Evolutionary conservation across 352 stramenopile genomes (phyloP).

Genomic region (Phytophthora melonis): DNA sequence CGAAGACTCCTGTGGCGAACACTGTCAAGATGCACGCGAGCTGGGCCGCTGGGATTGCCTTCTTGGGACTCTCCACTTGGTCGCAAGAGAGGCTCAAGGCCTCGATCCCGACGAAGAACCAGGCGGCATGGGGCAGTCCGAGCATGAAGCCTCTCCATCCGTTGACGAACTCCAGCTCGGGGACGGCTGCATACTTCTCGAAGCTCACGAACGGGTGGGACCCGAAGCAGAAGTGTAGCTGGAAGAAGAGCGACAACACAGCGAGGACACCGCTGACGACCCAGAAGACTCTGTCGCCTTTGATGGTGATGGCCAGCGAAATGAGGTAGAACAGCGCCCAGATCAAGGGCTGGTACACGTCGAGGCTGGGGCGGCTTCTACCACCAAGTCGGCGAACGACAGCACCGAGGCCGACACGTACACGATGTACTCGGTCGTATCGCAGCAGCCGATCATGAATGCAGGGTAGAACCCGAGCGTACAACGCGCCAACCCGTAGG

Average conservation of each 20-base stretch:
- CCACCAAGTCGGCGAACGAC: slow-evolving; percentile 38
- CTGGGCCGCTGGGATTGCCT: slow-evolving; percentile 43
- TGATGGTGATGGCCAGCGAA: slow-evolving; percentile 31
- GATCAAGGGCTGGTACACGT: slow-evolving; percentile 26
- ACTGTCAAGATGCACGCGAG: slow-evolving; percentile 43
- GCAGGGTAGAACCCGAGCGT: slow-evolving; percentile 43
- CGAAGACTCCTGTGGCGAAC: slow-evolving; percentile 35
- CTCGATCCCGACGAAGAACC: slow-evolving; percentile 61
- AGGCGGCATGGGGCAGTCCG: slow-evolving; percentile 34
- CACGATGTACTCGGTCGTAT: slow-evolving; percentile 42
- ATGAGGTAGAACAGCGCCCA: slow-evolving; percentile 36
- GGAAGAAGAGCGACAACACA: slow-evolving; percentile 30
- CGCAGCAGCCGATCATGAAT: slow-evolving; percentile 42
- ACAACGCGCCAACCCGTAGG: slow-evolving; percentile 42
- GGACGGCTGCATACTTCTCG: slow-evolving; percentile 8
- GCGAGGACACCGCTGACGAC: slow-evolving; percentile 32
- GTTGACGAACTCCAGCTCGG: slow-evolving; percentile 3
- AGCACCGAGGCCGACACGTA: slow-evolving; percentile 42
- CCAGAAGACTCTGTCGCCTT: slow-evolving; percentile 44
- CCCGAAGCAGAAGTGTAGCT: slow-evolving; percentile 45
- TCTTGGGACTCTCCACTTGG: slow-evolving; percentile 40
- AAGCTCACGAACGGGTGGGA: slow-evolving; percentile 34
- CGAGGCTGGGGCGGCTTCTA: slow-evolving; percentile 16
- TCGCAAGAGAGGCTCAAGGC: slow-evolving; percentile 33
- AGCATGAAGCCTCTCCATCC: slow-evolving; percentile 33